Evolutionary conservation across 257 asterid genomes (phyloP).

Genomic region (Capsicum pubescens): DNA sequence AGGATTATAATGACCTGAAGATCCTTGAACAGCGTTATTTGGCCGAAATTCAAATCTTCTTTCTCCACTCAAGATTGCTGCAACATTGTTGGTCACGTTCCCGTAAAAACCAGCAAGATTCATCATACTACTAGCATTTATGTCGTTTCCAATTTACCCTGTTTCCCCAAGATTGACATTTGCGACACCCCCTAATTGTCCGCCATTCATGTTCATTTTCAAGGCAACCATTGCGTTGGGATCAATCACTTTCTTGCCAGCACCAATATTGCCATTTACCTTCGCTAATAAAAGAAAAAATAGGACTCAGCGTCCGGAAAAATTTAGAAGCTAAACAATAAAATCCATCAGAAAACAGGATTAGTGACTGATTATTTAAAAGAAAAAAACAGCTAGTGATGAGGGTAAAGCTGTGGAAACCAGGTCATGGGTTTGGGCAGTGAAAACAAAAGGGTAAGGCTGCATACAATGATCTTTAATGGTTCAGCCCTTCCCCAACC

Average conservation of each 20-base stretch:
- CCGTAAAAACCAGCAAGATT: conserved; percentile 69
- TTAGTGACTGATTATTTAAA: no score
- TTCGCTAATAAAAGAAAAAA: no score
- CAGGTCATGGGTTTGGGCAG: no score
- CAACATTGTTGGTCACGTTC: conserved; percentile 16
- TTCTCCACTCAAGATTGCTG: neutral
- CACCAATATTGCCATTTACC: conserved; percentile 14
- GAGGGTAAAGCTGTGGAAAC: no score
- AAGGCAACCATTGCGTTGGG: conserved; percentile 49
- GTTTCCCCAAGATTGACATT: conserved; percentile 20
- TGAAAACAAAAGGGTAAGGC: no score
- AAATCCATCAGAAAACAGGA: no score
- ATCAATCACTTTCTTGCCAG: conserved; percentile 43
- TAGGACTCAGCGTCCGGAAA: no score
- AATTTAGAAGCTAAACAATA: no score
- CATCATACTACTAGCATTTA: conserved; percentile 51
- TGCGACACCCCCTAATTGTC: neutral
- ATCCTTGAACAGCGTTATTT: neutral
- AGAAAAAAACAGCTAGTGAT: no score
- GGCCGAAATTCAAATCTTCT: neutral
- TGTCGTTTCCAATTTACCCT: conserved; percentile 47
- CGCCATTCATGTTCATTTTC: conserved; percentile 24
- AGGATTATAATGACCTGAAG: conserved; percentile 25
- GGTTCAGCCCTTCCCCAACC: no score
- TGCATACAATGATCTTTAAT: no score